These are phyloP conservation scores for Trichoderma guizhouense DNA, from an alignment of 2,329 filamentous ascomycete species.

Conservation along the genomic window DNA sequence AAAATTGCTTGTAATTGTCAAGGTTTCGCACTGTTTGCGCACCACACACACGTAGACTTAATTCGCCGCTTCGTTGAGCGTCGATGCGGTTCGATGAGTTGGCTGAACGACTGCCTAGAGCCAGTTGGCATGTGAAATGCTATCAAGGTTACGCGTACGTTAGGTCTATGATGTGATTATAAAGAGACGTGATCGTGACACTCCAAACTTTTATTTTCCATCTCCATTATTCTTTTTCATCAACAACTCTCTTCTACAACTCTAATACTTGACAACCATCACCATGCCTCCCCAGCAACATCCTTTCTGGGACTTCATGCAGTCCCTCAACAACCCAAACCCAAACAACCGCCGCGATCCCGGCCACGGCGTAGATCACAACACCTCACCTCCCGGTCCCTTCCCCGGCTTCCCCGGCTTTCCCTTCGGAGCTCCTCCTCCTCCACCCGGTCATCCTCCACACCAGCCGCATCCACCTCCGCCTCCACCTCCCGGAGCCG, in stretches of 20 bases:
- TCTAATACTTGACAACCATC: not conserved
- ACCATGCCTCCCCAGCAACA: constrained; percentile 14
- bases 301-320: constrained; percentile 36
- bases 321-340: constrained; percentile 28
- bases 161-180: not conserved
- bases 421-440: constrained; percentile 28
- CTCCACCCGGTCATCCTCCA: not conserved
- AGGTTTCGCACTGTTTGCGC: not conserved
- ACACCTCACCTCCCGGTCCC: constrained; percentile 20
- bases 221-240: not conserved
- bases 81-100: constrained; percentile 3
- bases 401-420: constrained; percentile 28
- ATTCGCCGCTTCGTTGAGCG: not conserved
- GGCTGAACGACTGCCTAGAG: constrained; percentile 3
- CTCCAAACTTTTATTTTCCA: not conserved
- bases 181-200: not conserved
- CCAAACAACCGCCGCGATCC: constrained; percentile 12
- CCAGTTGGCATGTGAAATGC: not conserved
- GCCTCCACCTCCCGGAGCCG: not conserved
- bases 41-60: not conserved
- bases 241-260: not conserved
- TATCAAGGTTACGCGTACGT: not conserved
- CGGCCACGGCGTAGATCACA: constrained; percentile 40
- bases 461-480: constrained; percentile 13
- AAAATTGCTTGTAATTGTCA: not conserved